Base-by-base conservation (phyloP, 305 asterid species). In the Plantago coronopus region DNA sequence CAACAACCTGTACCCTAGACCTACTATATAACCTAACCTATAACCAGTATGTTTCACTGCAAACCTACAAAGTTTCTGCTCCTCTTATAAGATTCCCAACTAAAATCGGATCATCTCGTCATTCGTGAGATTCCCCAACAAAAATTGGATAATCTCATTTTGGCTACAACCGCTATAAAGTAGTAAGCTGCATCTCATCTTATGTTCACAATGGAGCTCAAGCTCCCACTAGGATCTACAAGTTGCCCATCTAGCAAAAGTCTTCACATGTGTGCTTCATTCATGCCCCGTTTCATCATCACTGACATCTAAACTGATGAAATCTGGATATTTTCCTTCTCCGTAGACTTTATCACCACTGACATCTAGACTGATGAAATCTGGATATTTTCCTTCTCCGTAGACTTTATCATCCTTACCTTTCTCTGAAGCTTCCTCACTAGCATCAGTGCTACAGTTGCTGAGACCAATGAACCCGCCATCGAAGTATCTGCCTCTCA, bases 401-500 rank as follows among this genome's bases (percentile, higher is more conserved):
- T 22, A 57, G 59, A 67, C 79, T 16, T 56, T 67, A 23, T 76
- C 69, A 27, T 70, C 78, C 72, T 79, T 79, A 72, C 81, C 86
- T 77, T 69, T 68, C 3, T 70, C 57, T 25, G 75, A 56, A 44
- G 45, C 70, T 63, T 70, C 66, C 69, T 69, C 83, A 0, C 65
- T 57, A 10, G 69, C 46, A 18, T 73, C 69, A 59, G 63, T 22
- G 51, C 59, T 51, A 67, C 72, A 62, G 59, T 74, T 88, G 10
- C 64, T 69, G 51, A 42, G 69, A 57, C 67, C 80, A 9, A 76
- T 59, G 40, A 67, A 79, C 27, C 84, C 82, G 56, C 91, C 82
- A 67, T 89, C 96, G 69, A 93, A 93, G 78, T 93, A 93, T 62
- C 97, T 88, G 44, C 94, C 97, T 58, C 78, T 69, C 31, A 76